Conservation (phyloP, 2,329 filamentous ascomycete species). For the Sphaceloma murrayae region DNA sequence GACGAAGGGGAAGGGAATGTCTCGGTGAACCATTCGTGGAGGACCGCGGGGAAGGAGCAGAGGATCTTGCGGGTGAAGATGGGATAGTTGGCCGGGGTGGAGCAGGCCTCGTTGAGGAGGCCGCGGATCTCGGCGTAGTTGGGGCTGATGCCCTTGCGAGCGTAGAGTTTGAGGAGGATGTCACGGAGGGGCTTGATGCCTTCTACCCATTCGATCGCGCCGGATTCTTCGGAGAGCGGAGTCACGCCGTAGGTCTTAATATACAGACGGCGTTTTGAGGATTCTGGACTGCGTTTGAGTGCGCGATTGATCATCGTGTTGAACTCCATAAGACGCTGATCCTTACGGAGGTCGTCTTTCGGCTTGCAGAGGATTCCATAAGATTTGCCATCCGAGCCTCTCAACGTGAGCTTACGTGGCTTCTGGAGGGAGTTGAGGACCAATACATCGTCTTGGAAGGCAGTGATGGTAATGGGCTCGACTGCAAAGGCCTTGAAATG, state of each 20-base stretch:
- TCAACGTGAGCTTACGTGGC: conserved; percentile 77
- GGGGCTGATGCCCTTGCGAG: conserved; percentile 57
- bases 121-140: conserved; percentile 58
- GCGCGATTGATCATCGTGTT: conserved; percentile 96
- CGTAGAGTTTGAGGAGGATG: conserved; percentile 71
- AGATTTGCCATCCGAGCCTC: conserved; percentile 76
- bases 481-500: conserved; percentile 76
- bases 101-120: conserved; percentile 57
- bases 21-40: conserved; percentile 92
- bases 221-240: conserved; percentile 93
- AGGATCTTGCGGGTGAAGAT: conserved; percentile 62
- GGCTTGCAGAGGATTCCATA: conserved; percentile 95
- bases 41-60: conserved; percentile 64
- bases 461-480: conserved; percentile 72
- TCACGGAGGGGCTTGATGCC: conserved; percentile 90
- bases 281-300: conserved; percentile 81
- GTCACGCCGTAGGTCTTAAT: conserved; percentile 97
- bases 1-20: conserved; percentile 86
- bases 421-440: conserved; percentile 87
- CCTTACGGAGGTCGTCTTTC: conserved; percentile 93
- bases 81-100: conserved; percentile 49
- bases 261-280: conserved; percentile 80
- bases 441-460: conserved; percentile 77
- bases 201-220: conserved; percentile 97
- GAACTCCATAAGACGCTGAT: conserved; percentile 98